A percentile compares a stretch with the other conserved stretches of the same genome.
Conservation (phyloP, 208 protist species). For the Sergeia podlipaevii region DNA sequence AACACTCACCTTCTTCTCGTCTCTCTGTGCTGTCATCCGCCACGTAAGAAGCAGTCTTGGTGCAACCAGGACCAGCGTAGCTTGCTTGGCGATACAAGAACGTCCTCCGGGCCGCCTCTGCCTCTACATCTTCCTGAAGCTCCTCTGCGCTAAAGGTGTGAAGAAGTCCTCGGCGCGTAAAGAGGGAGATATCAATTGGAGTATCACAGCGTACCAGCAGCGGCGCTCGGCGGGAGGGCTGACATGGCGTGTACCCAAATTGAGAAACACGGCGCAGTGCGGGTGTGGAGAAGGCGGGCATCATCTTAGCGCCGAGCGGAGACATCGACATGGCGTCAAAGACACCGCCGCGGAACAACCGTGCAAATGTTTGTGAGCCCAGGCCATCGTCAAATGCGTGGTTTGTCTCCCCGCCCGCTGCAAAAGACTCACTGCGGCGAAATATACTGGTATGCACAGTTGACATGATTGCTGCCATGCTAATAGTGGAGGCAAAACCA, state of each 20-base stretch:
- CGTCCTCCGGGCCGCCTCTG: too few relatives aligned
- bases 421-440: background rate
- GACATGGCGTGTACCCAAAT: background rate
- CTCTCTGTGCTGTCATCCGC: too few relatives aligned
- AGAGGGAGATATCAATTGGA: constrained; percentile 21
- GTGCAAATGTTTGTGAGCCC: constrained; percentile 20
- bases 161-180: constrained; percentile 8
- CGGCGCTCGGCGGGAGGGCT: constrained; percentile 6
- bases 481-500: background rate
- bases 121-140: constrained; percentile 3
- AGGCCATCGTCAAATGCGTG: background rate
- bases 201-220: constrained; percentile 46
- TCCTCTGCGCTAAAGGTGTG: background rate
- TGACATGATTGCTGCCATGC: background rate
- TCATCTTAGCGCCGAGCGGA: constrained; percentile 31
- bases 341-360: constrained; percentile 15
- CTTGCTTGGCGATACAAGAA: too few relatives aligned
- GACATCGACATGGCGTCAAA: constrained; percentile 29
- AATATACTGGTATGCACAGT: background rate
- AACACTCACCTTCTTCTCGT: too few relatives aligned
- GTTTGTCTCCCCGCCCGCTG: background rate
- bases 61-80: too few relatives aligned
- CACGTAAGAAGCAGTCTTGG: too few relatives aligned
- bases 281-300: constrained; percentile 53
- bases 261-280: constrained; percentile 36